Percentiles rank a stretch among this genome's conserved stretches.
These are phyloP conservation scores for Akebia trifoliata DNA, from an alignment of 164 flowering plant species.

Conservation along the genomic window DNA sequence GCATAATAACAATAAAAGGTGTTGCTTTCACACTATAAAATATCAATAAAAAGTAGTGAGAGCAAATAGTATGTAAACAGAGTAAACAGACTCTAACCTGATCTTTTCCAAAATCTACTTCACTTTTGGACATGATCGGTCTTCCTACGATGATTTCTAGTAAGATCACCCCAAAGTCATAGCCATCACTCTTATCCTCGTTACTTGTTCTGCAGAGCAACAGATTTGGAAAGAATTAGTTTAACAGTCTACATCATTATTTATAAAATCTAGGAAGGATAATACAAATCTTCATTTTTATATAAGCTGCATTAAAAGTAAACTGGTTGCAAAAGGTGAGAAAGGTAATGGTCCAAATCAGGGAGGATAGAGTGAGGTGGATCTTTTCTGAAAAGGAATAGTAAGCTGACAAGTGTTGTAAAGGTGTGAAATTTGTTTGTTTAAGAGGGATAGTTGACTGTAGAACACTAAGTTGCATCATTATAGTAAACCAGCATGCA, in stretches of 20 bases:
- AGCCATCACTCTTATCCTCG: constrained; percentile 56
- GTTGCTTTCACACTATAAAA: too few species aligned
- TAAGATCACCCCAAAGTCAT: constrained; percentile 78
- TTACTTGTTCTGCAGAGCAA: constrained; percentile 36
- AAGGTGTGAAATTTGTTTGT: not conserved
- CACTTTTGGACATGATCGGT: constrained; percentile 38
- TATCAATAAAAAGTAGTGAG: not conserved
- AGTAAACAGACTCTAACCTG: constrained; percentile 42
- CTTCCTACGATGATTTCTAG: constrained; percentile 69
- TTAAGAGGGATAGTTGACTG: not conserved
- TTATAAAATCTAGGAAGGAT: not conserved
- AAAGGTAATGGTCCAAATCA: too few species aligned
- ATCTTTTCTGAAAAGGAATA: too few species aligned
- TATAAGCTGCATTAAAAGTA: too few species aligned
- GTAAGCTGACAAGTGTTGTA: too few species aligned
- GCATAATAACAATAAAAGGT: constrained; percentile 11
- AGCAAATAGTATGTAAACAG: not conserved
- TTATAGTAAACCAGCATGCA: not conserved
- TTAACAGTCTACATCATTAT: not conserved
- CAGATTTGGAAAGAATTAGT: not conserved
- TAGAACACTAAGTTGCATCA: not conserved
- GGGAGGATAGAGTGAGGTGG: too few species aligned
- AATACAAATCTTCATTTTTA: too few species aligned
- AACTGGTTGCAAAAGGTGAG: not conserved
- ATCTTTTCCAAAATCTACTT: constrained; percentile 41